Conservation (phyloP, 345 rosid genomes). For the Anacardium occidentale region DNA sequence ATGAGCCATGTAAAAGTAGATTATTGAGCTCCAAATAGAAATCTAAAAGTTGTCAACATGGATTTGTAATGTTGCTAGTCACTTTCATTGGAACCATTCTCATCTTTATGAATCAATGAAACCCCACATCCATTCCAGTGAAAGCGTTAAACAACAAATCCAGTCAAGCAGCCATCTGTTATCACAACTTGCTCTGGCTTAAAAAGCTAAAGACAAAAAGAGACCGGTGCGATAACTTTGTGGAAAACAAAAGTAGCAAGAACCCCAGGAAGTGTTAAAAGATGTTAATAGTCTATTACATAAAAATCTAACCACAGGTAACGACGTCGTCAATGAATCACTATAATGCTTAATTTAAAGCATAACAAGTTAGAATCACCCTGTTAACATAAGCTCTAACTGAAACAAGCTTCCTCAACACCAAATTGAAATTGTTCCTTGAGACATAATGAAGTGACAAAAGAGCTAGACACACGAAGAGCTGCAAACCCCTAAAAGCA, state of each 20-base stretch:
- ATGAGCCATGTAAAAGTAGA: not conserved
- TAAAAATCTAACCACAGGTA: not conserved
- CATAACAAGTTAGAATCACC: not conserved
- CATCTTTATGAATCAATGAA: not conserved
- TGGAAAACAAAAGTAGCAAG: not conserved
- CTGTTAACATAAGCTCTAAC: not conserved
- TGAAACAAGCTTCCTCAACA: not conserved
- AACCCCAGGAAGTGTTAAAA: not conserved
- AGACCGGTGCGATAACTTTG: not conserved
- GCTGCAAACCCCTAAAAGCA: not conserved
- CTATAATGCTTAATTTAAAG: not conserved
- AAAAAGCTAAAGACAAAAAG: conserved; percentile 6
- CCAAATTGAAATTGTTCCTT: not conserved
- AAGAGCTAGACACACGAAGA: not conserved
- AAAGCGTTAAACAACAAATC: conserved; percentile 3
- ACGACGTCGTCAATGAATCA: not conserved
- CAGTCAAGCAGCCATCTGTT: conserved; percentile 8
- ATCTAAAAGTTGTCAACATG: not conserved
- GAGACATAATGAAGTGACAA: not conserved
- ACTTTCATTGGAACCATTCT: not conserved
- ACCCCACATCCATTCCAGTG: not conserved
- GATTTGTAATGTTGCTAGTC: not conserved
- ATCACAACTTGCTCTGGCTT: not conserved
- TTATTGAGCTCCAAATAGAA: not conserved
- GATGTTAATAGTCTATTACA: not conserved